A percentile compares a stretch with the other conserved stretches of the same genome.
Evolutionary conservation across 169 alveolate species (phyloP).

Genomic region (Cyclospora cayetanensis): DNA sequence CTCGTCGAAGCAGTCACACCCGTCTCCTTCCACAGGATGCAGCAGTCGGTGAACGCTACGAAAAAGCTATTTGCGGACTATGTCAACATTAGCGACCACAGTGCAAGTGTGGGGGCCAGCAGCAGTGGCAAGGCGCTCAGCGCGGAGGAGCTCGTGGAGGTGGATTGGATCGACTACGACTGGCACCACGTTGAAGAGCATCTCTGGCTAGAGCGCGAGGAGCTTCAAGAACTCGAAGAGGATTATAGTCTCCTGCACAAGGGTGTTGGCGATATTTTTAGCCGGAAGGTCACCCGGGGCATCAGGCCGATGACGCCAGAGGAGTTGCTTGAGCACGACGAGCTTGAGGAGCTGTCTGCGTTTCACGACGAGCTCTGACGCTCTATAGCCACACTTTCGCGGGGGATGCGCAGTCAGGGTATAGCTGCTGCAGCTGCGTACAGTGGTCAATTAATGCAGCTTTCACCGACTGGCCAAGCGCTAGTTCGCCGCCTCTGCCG

Average conservation of each 20-base stretch:
- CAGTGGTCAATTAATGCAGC: no score
- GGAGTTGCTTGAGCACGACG: conserved; percentile 50
- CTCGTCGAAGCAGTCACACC: conserved; percentile 28
- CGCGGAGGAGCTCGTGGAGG: conserved; percentile 18
- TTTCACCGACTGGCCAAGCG: no score
- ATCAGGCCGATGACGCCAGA: conserved; percentile 40
- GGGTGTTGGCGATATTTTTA: background rate
- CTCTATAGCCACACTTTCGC: no score
- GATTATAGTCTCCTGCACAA: conserved; percentile 6
- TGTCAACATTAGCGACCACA: conserved; percentile 11
- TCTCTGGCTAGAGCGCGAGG: conserved; percentile 42
- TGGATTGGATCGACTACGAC: conserved; percentile 65
- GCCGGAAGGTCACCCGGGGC: conserved; percentile 7
- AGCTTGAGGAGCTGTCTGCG: conserved; percentile 10
- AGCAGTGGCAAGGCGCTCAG: background rate
- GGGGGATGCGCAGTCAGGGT: no score
- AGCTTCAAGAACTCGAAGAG: background rate
- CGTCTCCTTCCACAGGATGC: conserved; percentile 44
- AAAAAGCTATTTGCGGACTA: background rate
- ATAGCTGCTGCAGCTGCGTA: no score
- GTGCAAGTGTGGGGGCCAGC: background rate
- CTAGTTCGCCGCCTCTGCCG: no score
- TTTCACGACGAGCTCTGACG: conserved; percentile 40
- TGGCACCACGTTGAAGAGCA: conserved; percentile 62
- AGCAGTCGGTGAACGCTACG: background rate